Percentiles rank a stretch among this genome's conserved stretches.
Evolutionary conservation across 1,284 basidiomycete genomes (phyloP).

Genomic region (Naganishia cerealis): DNA sequence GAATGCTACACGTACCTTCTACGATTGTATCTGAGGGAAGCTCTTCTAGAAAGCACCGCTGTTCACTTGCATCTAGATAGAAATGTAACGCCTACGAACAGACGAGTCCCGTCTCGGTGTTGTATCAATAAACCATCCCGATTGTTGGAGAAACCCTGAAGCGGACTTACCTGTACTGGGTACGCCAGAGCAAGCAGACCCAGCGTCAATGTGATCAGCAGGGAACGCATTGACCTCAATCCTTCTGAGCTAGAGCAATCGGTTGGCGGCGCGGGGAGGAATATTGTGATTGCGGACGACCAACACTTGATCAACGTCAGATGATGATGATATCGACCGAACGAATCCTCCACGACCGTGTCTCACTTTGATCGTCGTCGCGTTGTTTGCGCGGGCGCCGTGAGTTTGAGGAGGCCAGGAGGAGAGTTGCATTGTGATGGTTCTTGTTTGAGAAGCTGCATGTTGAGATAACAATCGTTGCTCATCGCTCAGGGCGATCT

Average conservation of each 20-base stretch:
- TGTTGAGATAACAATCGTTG: too few species aligned
- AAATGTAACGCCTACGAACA: slow-evolving; percentile 70
- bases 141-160: neutral
- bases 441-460: too few species aligned
- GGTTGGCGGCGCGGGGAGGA: neutral
- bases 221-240: slow-evolving; percentile 1
- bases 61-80: slow-evolving; percentile 87
- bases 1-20: slow-evolving; percentile 67
- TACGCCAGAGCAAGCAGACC: slow-evolving; percentile 13
- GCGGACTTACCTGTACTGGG: slow-evolving; percentile 15
- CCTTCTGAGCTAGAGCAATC: neutral
- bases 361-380: neutral
- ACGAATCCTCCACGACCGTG: neutral
- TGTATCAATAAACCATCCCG: neutral
- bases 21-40: slow-evolving; percentile 95
- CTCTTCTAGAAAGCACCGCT: slow-evolving; percentile 94
- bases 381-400: neutral
- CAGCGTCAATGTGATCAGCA: slow-evolving; percentile 7
- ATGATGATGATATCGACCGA: neutral
- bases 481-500: too few species aligned
- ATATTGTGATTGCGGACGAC: neutral
- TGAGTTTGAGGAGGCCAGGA: too few species aligned
- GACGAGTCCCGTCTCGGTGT: neutral
- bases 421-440: too few species aligned
- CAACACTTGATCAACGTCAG: neutral